Base-by-base conservation (phyloP, 2,329 filamentous ascomycete species). In the Bipolaris victoriae region DNA sequence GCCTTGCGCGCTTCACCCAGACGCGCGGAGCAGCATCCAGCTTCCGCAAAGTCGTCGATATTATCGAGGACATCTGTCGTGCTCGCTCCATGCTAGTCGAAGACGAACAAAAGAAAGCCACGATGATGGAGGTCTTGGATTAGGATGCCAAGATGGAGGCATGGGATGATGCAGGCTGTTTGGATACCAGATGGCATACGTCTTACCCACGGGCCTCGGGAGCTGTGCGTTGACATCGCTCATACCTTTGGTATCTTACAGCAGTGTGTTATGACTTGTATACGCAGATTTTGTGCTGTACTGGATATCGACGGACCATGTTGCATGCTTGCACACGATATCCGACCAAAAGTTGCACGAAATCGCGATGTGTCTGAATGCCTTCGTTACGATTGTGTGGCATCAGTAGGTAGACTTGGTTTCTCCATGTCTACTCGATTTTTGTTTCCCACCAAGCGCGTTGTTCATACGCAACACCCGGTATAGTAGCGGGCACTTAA, bases 1-100 rank as follows among this genome's bases (percentile, higher is more conserved):
- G 89, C 74, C 87, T 97, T 63, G 87, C 91, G 29, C 89, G 91
- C 35, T 91, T 97, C 74, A 94, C 90, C 1, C 93, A 97, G 71
- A 92, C 95, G 71, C 88, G 88, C 56, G 95, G 94, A n/a, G 93
- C 94, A 1, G 92, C 91, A 36, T 95, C 90, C 68, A 95, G 90
- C 66, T 96, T 98, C 79, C 85, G 91, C 73, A 88, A 87, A 70
- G 90, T 97, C 9, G 85, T 96, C 24, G 89, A 92, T 57, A 89
- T 90, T 3, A 82, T 97, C 66, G 84, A 88, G 63, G 81, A 84
- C 18, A 84, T 91, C 15, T 87, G 96, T 73, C 82, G 82, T 62
- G 81, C 81, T 58, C 86, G 88, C 26, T 82, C 83, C 24, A 79
- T 93, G 65, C 78, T 96, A 29, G 86, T 97, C 24, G 80, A 84